Base-by-base conservation (phyloP, 768 basidiomycete genomes). In the Pholiota molesta region DNA sequence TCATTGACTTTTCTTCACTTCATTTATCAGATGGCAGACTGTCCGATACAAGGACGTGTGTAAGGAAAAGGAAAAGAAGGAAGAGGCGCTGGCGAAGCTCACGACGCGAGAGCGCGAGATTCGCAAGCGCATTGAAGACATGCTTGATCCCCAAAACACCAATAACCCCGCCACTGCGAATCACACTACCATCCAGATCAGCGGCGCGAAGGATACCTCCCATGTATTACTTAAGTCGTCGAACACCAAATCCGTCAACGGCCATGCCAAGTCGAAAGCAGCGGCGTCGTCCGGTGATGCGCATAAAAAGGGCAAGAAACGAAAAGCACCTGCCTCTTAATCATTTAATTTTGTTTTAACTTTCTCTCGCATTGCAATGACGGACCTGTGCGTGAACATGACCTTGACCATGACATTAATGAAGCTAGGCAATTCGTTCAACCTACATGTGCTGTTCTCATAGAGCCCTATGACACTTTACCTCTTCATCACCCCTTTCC, bases 101-200 rank as follows among this genome's bases (percentile, higher is more conserved):
- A 91, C 90, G 6, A 84, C 85, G 2, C 83, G 85, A 51, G 92
- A 94, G 73, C 88, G 90, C 51, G 90, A 92, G 68, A 81, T 94
- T 62, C 87, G 92, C 39, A 88, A 85, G 72, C 82, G 82, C 49
- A 89, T 95, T 37, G 91, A 92, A 71, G 91, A 92, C 65, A 82
- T 89, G 57, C 74, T 86, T 58, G 86, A 84, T 62, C 83, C 86
- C 35, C 79, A 76, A 72, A 55, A 69, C 71, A 62, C 70, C 26
- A 65, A 57, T 44, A 44, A 26, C 23, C 21, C 47, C 47, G 47
- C 47, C 47, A 49, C 57, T 52, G 14, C 61, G 40, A 58, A 52
- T 16, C 40, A 54, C 19, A 51, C 57, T 21, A 62, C 57, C 42
- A 61, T 57, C 56, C 67, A 67, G 39, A 55, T 56, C 21, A 60